Base-by-base conservation (phyloP, 2,329 filamentous ascomycete species). In the Aspergillus pseudoglaucus region DNA sequence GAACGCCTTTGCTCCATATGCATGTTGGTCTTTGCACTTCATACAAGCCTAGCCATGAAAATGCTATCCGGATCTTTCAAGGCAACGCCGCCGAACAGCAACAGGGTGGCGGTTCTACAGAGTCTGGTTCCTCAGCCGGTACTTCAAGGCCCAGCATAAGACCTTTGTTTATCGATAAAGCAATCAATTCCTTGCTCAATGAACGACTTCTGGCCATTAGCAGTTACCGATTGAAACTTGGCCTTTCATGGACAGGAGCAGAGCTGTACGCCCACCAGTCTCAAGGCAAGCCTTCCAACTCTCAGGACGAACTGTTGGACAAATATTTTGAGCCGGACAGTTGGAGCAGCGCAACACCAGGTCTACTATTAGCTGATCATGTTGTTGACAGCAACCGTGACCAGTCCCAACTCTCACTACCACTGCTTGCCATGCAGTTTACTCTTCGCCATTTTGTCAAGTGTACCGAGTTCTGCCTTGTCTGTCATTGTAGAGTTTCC, bases 381-480 rank as follows among this genome's bases (percentile, higher is more conserved):
- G 65, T 81, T 20, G 53, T 50, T 2, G 63, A 70, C 23, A 53
- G 35, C 3, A 39, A 51, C 1, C 44, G 46, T 2, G 40, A 42
- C 8, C 41, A 59, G 1, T 57, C 66, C n/a, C 49, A 63, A 10
- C 59, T 74, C 41, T 83, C 79, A 1, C 72, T 84, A 30, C 80
- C 80, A 6, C 66, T 83, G 3, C 64, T 81, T 2, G 75, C 74
- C 1, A 87, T 88, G 76, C 86, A 94, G 54, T 93, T 90, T 56
- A 76, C 83, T 0, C 72, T 95, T 22, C 82, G 84, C 1, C 87
- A 90, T 58, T 82, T 95, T 50, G 79, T 87, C 6, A 83, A 82
- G 49, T 95, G 88, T 63, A 89, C 87, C 0, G 83, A 93, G 46
- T 95, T 91, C 65, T 96, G 90, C 65, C 77, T 95, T 47, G 83